Base-by-base conservation (phyloP, 2,329 filamentous ascomycete species). In the Monosporascus sp. region DNA sequence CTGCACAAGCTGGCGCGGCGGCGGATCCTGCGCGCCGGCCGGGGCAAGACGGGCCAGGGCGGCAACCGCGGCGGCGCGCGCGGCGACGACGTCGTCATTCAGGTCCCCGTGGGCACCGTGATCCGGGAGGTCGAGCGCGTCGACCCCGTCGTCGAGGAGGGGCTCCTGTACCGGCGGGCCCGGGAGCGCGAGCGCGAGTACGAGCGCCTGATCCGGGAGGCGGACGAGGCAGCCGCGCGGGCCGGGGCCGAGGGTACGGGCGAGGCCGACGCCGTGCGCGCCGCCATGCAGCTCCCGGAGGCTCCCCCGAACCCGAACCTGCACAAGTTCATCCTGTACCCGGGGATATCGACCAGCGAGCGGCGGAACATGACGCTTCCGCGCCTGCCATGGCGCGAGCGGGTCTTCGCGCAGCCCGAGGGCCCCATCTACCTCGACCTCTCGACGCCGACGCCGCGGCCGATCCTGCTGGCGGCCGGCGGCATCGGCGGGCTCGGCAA, bases 401-500 rank as follows among this genome's bases (percentile, higher is more conserved):
- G 79, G 9, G 59, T 79, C 7, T 81, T 85, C 36, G 76, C 85
- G 44, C 88, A 96, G 63, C 91, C 90, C 1, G 72, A 83, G 9
- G 81, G 81, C 0, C 91, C 91, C 2, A 82, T 97, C 50, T 75
- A 83, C 54, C 78, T 91, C 14, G 88, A 92, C 67, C 76, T 92
- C 14, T 86, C 85, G 48, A 79, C 84, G 48, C 89, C 90, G 1
- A 96, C 94, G 72, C 84, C 90, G 5, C 82, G 84, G 47, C 94
- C 94, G 0, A 85, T 97, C 59, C 77, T 99, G 24, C 82, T 99
- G 11, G 90, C 91, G 1, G 87, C 90, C 0, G 94, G 94, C 7
- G 92, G 91, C 5, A 82, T 95, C 56, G 94, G 94, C 8, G 94
- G 94, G 0, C 72, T 97, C 7, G 94, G 94, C 11, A 99, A 99